A percentile compares a stretch with the other conserved stretches of the same genome.
phyloP scores from a whole-genome alignment of 768 basidiomycete genomes.

The Tephrocybe sp. region DNA sequence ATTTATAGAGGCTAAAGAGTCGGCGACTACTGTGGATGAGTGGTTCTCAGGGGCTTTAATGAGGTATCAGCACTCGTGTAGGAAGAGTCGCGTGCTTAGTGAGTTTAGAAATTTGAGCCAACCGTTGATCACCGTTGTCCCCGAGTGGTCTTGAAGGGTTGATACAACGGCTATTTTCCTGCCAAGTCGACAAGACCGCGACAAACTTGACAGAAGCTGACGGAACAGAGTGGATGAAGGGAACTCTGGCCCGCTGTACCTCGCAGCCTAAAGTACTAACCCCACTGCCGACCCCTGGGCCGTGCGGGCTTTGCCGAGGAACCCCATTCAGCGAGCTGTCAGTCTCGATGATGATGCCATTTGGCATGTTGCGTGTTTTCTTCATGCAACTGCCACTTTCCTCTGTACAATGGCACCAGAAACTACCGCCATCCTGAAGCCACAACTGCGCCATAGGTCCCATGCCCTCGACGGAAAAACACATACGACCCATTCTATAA shows the following conservation, averaged over 20 bases:
- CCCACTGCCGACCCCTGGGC: too few relatives aligned
- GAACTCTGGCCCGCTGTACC: too few relatives aligned
- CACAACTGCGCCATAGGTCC: conserved; percentile 25
- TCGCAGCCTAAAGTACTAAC: too few relatives aligned
- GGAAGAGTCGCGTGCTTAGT: background rate
- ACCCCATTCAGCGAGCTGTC: background rate
- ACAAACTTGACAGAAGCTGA: too few relatives aligned
- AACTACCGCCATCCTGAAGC: background rate
- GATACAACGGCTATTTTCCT: too few relatives aligned
- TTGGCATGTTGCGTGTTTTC: conserved; percentile 4
- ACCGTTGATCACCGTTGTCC: background rate
- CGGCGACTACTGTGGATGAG: background rate
- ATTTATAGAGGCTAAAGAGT: background rate
- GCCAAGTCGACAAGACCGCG: too few relatives aligned
- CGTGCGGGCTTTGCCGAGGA: too few relatives aligned
- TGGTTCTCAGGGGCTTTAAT: background rate
- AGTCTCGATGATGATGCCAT: too few relatives aligned
- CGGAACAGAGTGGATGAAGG: too few relatives aligned
- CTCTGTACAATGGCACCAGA: conserved; percentile 7
- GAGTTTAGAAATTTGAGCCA: too few relatives aligned
- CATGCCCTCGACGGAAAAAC: conserved; percentile 23
- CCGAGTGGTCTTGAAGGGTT: too few relatives aligned
- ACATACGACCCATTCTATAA: conserved; percentile 10
- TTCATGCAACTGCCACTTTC: conserved; percentile 5
- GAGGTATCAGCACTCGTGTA: too few relatives aligned